Evolutionary conservation across 352 stramenopile genomes (phyloP).

Genomic region (Globisporangium ultimum): DNA sequence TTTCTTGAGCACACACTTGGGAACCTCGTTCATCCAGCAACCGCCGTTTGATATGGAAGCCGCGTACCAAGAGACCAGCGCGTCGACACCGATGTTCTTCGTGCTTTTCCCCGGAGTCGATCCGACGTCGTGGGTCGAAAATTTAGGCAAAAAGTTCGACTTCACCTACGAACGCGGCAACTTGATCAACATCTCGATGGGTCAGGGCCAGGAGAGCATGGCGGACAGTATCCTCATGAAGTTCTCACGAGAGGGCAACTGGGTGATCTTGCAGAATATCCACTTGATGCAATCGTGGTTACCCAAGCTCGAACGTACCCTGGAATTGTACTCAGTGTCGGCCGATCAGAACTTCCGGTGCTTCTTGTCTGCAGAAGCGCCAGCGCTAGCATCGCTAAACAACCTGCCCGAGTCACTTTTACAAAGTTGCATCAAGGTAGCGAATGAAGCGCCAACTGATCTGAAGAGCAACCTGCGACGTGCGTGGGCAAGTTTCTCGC

Average conservation of each 20-base stretch:
- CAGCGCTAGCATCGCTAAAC: constrained; percentile 71
- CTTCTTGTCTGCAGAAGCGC: constrained; percentile 91
- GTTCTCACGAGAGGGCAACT: constrained; percentile 75
- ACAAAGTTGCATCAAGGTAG: constrained; percentile 86
- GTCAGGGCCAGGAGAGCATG: constrained; percentile 80
- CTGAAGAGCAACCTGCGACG: constrained; percentile 79
- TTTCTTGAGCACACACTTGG: constrained; percentile 63
- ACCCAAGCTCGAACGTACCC: constrained; percentile 71
- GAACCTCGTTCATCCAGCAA: constrained; percentile 68
- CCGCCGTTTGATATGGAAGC: constrained; percentile 86
- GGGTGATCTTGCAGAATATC: constrained; percentile 91
- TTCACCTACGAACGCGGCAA: constrained; percentile 78
- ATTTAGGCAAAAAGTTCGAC: constrained; percentile 77
- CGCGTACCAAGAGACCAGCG: constrained; percentile 85
- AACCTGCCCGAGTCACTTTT: constrained; percentile 89
- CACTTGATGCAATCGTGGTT: constrained; percentile 92
- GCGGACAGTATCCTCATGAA: constrained; percentile 69
- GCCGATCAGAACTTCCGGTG: constrained; percentile 93
- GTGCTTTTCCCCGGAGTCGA: constrained; percentile 92
- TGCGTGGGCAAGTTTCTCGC: constrained; percentile 74
- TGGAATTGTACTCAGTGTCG: constrained; percentile 74
- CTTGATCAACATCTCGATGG: constrained; percentile 87
- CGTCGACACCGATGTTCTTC: constrained; percentile 91
- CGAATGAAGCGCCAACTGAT: constrained; percentile 79
- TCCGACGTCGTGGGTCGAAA: constrained; percentile 79